Percentiles rank a stretch among this genome's conserved stretches.
Conservation (phyloP, 345 rosid genomes). For the Linum usitatissimum region DNA sequence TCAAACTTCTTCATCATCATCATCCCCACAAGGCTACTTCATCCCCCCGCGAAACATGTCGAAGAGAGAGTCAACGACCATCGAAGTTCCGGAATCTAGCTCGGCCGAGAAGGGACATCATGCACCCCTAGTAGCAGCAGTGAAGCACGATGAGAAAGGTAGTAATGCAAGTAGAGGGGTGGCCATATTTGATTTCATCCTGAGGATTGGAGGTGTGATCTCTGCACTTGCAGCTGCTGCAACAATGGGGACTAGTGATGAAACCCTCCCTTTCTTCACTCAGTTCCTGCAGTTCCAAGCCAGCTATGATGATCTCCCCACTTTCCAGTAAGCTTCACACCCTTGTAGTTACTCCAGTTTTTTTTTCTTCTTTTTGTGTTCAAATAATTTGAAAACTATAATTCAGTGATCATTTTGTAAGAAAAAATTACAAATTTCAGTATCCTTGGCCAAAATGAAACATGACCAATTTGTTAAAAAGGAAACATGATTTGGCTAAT, state of each 20-base stretch:
- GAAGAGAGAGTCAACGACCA: slow-evolving; percentile 3
- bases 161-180: slow-evolving; percentile 34
- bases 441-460: too few species aligned
- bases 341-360: neutral
- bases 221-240: slow-evolving; percentile 43
- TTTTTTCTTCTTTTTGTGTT: too few species aligned
- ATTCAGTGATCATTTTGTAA: too few species aligned
- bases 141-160: slow-evolving; percentile 10
- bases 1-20: neutral
- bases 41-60: slow-evolving; percentile 4
- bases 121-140: slow-evolving; percentile 26
- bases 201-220: slow-evolving; percentile 48
- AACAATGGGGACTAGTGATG: slow-evolving; percentile 51
- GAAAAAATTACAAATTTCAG: too few species aligned
- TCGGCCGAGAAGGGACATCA: slow-evolving; percentile 33
- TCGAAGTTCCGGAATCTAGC: slow-evolving; percentile 38
- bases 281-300: slow-evolving; percentile 90
- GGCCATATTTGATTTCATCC: slow-evolving; percentile 57
- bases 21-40: neutral
- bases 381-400: too few species aligned
- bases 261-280: slow-evolving; percentile 81
- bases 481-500: too few species aligned
- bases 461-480: too few species aligned
- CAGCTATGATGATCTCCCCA: slow-evolving; percentile 57
- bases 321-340: slow-evolving; percentile 37